Evolutionary conservation across 495 filamentous ascomycete species (phyloP).

Genomic region (Penicillium mononematosum): DNA sequence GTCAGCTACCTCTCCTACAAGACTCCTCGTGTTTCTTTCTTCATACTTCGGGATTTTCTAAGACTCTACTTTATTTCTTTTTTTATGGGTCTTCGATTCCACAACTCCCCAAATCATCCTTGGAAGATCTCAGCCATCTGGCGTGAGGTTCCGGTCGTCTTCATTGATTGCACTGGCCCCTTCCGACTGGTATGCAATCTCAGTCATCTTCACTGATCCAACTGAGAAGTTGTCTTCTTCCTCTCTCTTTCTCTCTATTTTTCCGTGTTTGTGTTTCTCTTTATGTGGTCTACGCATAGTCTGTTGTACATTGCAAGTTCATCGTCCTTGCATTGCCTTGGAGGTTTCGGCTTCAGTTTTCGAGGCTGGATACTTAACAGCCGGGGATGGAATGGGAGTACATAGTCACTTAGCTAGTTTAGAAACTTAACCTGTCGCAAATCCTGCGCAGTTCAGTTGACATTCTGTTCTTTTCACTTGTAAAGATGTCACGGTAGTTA

Average conservation of each 20-base stretch:
- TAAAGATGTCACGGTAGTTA: not conserved
- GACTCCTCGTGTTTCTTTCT: slow-evolving; percentile 4
- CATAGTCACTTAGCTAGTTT: slow-evolving; percentile 12
- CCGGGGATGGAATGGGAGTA: slow-evolving; percentile 20
- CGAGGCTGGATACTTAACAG: slow-evolving; percentile 16
- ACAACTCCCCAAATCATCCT: slow-evolving; percentile 11
- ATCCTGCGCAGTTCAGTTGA: not conserved
- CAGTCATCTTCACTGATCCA: slow-evolving; percentile 41
- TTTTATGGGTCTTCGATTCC: not conserved
- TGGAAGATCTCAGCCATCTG: slow-evolving; percentile 3
- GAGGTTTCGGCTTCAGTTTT: slow-evolving; percentile 11
- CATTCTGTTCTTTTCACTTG: not conserved
- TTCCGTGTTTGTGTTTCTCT: slow-evolving; percentile 12
- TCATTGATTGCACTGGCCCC: slow-evolving; percentile 35
- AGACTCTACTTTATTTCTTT: not conserved
- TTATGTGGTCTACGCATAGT: slow-evolving; percentile 6
- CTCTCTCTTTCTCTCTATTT: slow-evolving; percentile 6
- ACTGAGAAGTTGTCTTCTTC: slow-evolving; percentile 26
- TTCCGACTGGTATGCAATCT: slow-evolving; percentile 6
- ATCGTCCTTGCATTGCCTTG: slow-evolving; percentile 15
- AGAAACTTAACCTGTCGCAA: not conserved
- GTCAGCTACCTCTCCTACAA: slow-evolving; percentile 5
- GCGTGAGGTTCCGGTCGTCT: slow-evolving; percentile 32
- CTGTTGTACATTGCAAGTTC: slow-evolving; percentile 16
- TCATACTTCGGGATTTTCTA: slow-evolving; percentile 4